Conservation (phyloP, 1,284 basidiomycete genomes). For the Dichomitus squalens region DNA sequence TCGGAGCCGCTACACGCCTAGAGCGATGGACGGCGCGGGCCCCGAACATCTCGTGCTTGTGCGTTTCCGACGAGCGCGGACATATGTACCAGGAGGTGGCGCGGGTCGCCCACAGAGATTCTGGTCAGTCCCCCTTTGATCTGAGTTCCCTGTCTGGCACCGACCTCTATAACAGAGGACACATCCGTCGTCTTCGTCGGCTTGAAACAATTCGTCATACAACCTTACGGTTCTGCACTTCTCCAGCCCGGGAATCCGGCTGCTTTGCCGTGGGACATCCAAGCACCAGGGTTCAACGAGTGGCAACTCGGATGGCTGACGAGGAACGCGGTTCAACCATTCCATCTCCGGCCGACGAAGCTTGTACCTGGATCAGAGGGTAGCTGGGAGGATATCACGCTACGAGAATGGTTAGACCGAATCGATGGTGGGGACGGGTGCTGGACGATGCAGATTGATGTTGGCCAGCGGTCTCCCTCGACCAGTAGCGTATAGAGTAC, state of each 20-base stretch:
- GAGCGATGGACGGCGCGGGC: not conserved
- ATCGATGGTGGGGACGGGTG: not conserved
- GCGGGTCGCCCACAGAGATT: not conserved
- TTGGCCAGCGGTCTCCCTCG: too few species aligned
- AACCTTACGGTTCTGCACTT: not conserved
- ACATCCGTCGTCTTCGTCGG: not conserved
- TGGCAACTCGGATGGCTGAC: not conserved
- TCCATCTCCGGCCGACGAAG: constrained; percentile 1
- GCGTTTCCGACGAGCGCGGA: not conserved
- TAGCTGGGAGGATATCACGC: not conserved
- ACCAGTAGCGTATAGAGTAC: too few species aligned
- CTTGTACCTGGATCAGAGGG: not conserved
- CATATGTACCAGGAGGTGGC: not conserved
- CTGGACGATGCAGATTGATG: not conserved
- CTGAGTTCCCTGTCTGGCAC: too few species aligned
- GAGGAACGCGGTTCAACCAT: not conserved
- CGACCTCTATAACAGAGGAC: not conserved
- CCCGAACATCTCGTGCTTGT: not conserved
- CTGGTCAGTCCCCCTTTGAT: not conserved
- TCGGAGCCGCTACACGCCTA: not conserved
- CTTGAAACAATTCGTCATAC: constrained; percentile 1
- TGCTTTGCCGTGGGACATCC: not conserved
- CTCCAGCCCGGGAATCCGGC: not conserved
- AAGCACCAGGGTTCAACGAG: not conserved
- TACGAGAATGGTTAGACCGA: not conserved